Evolutionary conservation across 2,329 filamentous ascomycete species (phyloP).

Genomic region (Pleoardoris graminearum): DNA sequence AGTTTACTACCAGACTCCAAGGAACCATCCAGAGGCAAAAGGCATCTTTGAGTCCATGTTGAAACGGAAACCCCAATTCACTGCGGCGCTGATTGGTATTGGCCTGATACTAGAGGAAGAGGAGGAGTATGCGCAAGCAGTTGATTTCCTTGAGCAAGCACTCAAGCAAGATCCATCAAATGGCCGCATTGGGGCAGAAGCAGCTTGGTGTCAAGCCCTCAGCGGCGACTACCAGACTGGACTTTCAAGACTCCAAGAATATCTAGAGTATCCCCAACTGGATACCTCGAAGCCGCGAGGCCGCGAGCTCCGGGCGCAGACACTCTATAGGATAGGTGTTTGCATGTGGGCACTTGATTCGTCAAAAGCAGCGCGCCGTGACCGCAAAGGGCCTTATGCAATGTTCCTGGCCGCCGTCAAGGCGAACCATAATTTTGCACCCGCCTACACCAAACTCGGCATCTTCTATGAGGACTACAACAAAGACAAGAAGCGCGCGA

Average conservation of each 20-base stretch:
- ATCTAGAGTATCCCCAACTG: conserved; percentile 62
- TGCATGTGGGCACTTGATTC: conserved; percentile 85
- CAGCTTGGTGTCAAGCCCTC: conserved; percentile 88
- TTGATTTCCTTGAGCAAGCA: conserved; percentile 78
- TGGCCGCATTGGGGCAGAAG: conserved; percentile 78
- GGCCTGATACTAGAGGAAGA: conserved; percentile 93
- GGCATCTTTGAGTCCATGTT: conserved; percentile 82
- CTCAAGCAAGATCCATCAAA: conserved; percentile 73
- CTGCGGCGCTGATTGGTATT: conserved; percentile 81
- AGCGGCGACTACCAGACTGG: conserved; percentile 74
- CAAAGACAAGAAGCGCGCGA: conserved; percentile 80
- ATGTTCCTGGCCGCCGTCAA: conserved; percentile 84
- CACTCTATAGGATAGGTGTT: conserved; percentile 81
- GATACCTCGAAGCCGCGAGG: conserved; percentile 63
- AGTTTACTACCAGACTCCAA: conserved; percentile 86
- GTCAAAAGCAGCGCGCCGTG: conserved; percentile 73
- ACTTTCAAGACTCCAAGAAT: conserved; percentile 69
- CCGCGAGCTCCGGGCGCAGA: conserved; percentile 78
- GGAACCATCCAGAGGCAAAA: conserved; percentile 87
- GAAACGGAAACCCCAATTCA: conserved; percentile 72
- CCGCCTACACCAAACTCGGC: conserved; percentile 88
- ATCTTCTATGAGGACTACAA: conserved; percentile 90
- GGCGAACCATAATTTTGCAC: conserved; percentile 83
- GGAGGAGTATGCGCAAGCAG: conserved; percentile 80
- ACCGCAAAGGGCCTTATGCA: conserved; percentile 78